Conservation (phyloP, 2,329 filamentous ascomycete species). For the Chaetoscypha palmicola region DNA sequence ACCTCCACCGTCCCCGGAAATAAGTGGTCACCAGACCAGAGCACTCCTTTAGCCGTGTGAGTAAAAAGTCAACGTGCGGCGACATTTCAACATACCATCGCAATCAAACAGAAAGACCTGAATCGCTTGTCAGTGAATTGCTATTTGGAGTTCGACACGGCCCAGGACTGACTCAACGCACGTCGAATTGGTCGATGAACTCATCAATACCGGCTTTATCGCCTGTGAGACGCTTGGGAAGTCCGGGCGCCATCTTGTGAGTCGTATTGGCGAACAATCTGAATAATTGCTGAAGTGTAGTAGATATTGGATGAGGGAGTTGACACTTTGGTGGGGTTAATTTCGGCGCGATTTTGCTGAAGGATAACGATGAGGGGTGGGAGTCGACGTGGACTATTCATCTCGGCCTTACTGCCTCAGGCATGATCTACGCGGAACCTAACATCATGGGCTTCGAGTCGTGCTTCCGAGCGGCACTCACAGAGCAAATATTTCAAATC, state of each 20-base stretch:
- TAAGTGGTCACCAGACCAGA: constrained; percentile 92
- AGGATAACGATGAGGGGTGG: too few relatives aligned
- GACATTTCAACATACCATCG: constrained; percentile 60
- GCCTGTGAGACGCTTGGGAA: constrained; percentile 66
- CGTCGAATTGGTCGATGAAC: constrained; percentile 89
- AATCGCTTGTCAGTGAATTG: constrained; percentile 19
- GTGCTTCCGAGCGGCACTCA: too few relatives aligned
- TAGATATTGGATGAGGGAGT: background rate
- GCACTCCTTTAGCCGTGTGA: constrained; percentile 56
- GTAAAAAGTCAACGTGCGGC: constrained; percentile 1
- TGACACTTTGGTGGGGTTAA: background rate
- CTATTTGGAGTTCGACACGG: constrained; percentile 4
- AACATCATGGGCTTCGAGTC: too few relatives aligned
- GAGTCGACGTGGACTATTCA: too few relatives aligned
- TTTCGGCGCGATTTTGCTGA: too few relatives aligned
- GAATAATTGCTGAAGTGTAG: background rate
- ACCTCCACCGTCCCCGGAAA: constrained; percentile 84
- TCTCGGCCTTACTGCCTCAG: too few relatives aligned
- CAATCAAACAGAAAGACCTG: constrained; percentile 94
- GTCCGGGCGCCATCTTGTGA: constrained; percentile 7
- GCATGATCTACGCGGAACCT: too few relatives aligned
- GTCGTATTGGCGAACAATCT: background rate
- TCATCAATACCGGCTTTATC: constrained; percentile 68
- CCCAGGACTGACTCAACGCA: constrained; percentile 43
- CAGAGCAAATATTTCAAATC: too few relatives aligned